A percentile compares a stretch with the other conserved stretches of the same genome.
These are phyloP conservation scores for Vaccinium myrtillus DNA, from an alignment of 148 eudicot genomes.

Conservation along the genomic window DNA sequence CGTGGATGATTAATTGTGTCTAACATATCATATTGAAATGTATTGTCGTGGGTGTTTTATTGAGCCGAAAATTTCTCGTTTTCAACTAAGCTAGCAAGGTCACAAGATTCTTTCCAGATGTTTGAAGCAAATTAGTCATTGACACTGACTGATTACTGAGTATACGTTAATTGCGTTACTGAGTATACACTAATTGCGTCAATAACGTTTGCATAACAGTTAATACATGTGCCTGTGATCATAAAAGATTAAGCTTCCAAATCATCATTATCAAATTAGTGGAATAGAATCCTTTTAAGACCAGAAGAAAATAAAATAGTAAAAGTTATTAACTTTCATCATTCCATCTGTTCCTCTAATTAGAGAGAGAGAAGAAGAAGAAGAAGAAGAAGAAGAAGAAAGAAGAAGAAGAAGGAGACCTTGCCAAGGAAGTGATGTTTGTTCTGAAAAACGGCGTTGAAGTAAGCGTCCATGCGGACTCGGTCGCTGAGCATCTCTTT, in stretches of 20 bases:
- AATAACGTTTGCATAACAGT: not conserved
- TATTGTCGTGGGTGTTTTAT: not conserved
- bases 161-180: not conserved
- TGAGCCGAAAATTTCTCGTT: not conserved
- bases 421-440: slow-evolving; percentile 77
- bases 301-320: slow-evolving; percentile 1
- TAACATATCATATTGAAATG: not conserved
- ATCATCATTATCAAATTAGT: not conserved
- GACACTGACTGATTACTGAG: too few relatives aligned
- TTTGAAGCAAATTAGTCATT: not conserved
- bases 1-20: not conserved
- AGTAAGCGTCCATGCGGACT: slow-evolving; percentile 94
- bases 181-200: not conserved
- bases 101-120: not conserved
- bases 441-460: slow-evolving; percentile 67
- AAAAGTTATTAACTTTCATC: slow-evolving; percentile 1
- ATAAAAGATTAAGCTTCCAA: not conserved
- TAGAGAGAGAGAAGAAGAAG: not conserved
- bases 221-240: not conserved
- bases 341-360: too few relatives aligned
- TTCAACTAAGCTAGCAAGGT: not conserved
- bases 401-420: slow-evolving; percentile 31
- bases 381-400: not conserved
- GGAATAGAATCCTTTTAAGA: not conserved
- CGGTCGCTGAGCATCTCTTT: slow-evolving; percentile 97